Conservation (phyloP, 2,329 filamentous ascomycete genomes). For the Stachybotrys elegans region DNA sequence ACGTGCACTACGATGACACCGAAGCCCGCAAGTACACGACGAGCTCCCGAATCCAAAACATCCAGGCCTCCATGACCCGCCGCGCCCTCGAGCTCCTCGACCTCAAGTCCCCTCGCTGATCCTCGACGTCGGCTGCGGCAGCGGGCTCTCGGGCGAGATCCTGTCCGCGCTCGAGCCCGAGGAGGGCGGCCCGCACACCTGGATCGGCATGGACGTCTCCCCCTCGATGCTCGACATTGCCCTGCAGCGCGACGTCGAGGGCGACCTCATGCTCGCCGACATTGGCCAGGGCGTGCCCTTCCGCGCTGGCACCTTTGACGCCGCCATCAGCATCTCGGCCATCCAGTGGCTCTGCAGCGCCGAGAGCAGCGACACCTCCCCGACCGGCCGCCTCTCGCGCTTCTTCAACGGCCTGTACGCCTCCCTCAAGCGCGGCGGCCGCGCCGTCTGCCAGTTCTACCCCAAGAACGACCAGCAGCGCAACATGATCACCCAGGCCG, state of each 20-base stretch:
- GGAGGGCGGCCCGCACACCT: slow-evolving; percentile 81
- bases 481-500: slow-evolving; percentile 85
- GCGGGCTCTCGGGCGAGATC: slow-evolving; percentile 90
- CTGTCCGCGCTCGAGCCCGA: slow-evolving; percentile 65
- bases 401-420: slow-evolving; percentile 95
- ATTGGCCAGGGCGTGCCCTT: slow-evolving; percentile 96
- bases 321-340: slow-evolving; percentile 88
- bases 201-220: slow-evolving; percentile 96
- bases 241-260: slow-evolving; percentile 84
- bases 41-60: slow-evolving; percentile 88
- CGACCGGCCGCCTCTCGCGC: slow-evolving; percentile 68
- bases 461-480: slow-evolving; percentile 92
- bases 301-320: slow-evolving; percentile 86
- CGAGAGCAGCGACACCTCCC: slow-evolving; percentile 78
- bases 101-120: slow-evolving; percentile 74
- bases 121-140: slow-evolving; percentile 95
- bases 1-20: slow-evolving; percentile 94
- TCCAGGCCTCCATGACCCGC: slow-evolving; percentile 91
- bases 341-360: slow-evolving; percentile 99
- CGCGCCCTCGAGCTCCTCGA: slow-evolving; percentile 89
- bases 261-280: slow-evolving; percentile 89
- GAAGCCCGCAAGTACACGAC: slow-evolving; percentile 98
- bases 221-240: slow-evolving; percentile 96
- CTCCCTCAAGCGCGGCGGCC: slow-evolving; percentile 72
- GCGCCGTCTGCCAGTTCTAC: slow-evolving; percentile 96